Base-by-base conservation (phyloP, 106 monocot species). In the Apostasia ramifera region DNA sequence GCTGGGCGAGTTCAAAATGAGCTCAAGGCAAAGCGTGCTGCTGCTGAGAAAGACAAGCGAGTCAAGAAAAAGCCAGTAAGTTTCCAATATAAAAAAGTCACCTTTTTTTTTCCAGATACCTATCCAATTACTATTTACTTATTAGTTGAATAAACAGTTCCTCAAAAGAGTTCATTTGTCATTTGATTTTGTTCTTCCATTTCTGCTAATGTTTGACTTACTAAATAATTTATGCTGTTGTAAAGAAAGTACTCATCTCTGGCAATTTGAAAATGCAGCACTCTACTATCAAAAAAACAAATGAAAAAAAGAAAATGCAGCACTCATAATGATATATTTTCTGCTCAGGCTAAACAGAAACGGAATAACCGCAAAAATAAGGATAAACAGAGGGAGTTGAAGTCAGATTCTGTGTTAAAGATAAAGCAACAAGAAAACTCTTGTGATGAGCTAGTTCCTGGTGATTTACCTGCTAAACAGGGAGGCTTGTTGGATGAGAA, bases 61-160 rank as follows among this genome's bases (percentile, higher is more conserved):
- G 37, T 82, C 3, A 97, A 92, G 82, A 97, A 92, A 78, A 97
- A 92, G 40, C 89, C 84, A 92, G 95, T 91, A 45, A 26, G 38
- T 1, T 63, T 8, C 9, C 26, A 26, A 26, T 26, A 26, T 26
- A 26, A 26, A 26, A 26, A 26, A 26, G 0, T 26, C 26, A 26
- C 26, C 26, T 26, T 26, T 26, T 26, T 26, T 26, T 26, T 26
- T 26, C 0, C 26, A 26, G 26, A 26, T 26, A 26, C 26, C 26
- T 26, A 26, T 26, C 26, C 26, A 26, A 26, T 26, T 57, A 14
- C 4, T 37, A 13, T 70, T 55, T 66, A 26, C 40, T 51, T 52
- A 67, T 7, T 47, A 47, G 6, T 13, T 47, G 64, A 45, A 10
- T 14, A n/a, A 13, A 67, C 26, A 26, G 26, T 26, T 26, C 26